Evolutionary conservation across 2,329 filamentous ascomycete species (phyloP).

Genomic region (Ophiostoma montium): DNA sequence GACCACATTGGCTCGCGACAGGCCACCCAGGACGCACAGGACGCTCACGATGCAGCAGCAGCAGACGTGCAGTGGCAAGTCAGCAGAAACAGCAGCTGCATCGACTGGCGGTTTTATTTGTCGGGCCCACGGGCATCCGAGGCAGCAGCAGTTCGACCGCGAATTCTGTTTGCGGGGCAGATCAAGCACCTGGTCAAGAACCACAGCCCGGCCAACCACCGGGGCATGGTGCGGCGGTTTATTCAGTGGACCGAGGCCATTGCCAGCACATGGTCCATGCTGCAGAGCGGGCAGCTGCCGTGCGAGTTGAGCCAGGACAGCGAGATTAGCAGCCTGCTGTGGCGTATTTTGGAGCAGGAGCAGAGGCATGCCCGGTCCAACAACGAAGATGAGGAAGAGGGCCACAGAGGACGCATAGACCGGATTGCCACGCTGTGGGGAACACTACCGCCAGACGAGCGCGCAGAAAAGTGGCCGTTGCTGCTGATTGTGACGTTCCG

Average conservation of each 20-base stretch:
- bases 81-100: too few species aligned
- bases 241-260: constrained; percentile 10
- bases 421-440: constrained; percentile 23
- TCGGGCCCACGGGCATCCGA: neutral
- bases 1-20: too few species aligned
- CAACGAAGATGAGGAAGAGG: neutral
- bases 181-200: neutral
- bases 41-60: too few species aligned
- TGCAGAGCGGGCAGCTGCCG: constrained; percentile 6
- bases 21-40: too few species aligned
- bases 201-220: neutral
- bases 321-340: neutral
- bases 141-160: too few species aligned
- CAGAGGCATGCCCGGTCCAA: constrained; percentile 10
- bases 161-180: neutral
- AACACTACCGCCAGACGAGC: constrained; percentile 15
- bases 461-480: constrained; percentile 19
- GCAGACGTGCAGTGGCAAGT: too few species aligned
- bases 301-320: neutral
- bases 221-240: neutral
- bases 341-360: constrained; percentile 4
- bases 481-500: constrained; percentile 24
- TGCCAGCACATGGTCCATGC: constrained; percentile 8
- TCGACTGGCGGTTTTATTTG: neutral
- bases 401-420: constrained; percentile 9